Evolutionary conservation across 768 basidiomycete species (phyloP), one percentile per base, ranked within the genome.

Genomic region (Naganishia randhawae): DNA sequence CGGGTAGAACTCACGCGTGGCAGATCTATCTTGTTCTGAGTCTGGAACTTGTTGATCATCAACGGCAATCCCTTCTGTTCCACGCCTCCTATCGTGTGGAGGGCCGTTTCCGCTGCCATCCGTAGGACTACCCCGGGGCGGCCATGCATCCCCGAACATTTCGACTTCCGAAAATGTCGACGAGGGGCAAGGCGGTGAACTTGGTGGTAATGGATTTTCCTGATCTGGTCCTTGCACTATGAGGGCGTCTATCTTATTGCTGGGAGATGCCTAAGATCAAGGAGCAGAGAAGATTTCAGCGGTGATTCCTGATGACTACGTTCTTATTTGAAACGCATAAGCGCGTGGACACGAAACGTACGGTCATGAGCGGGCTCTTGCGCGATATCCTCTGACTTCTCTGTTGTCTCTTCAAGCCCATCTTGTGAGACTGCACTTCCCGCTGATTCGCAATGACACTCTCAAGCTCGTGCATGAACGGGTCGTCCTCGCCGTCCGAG

Each of bases 361-460:
- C 32, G 1, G 8, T 2, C 29, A 33, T 29, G 16, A 25, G 9
- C 35, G 14, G 35, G 14, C n/a, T n/a, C 27, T 13, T 61, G 17
- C 57, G 41, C 7, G 37, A 61, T 9, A 61, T 41, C 27, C 22
- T 61, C 4, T 39, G 57, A 41, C 57, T 39, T 61, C 57, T 42
- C 39, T 39, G 2, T 16, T 61, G 35, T 3, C 57, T 37, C 37
- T 61, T 35, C 39, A 39, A 22, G 16, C 57, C 39, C 29, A 35
- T 27, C 39, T 14, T 6, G 14, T 16, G 4, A 7, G 22, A 14
- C 10, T 35, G 37, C 25, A 17, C 32, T 61, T 13, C 37, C 14
- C 27, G 4, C 11, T 22, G n/a, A 35, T 37, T 25, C 11, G 57
- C 41, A 22, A 41, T 16, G 8, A 27, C 22, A 29, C 37, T 25